A percentile compares a stretch with the other conserved stretches of the same genome.
These are phyloP conservation scores for Physaria fendleri DNA, from an alignment of 345 rosid species.

Conservation along the genomic window DNA sequence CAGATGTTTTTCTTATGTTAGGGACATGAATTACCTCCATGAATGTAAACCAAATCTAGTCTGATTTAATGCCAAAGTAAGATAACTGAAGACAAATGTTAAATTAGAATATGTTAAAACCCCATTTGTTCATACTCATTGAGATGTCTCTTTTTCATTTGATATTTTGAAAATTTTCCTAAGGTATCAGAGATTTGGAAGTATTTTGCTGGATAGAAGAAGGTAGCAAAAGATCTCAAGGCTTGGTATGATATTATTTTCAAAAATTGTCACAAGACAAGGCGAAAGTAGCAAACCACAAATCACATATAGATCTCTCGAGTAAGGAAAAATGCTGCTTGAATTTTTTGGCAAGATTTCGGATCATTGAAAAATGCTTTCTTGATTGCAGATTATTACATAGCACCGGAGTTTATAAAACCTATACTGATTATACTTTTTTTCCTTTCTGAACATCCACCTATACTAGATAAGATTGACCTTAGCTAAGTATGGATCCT, in stretches of 20 bases:
- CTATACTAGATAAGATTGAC: no score
- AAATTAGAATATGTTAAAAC: conserved; percentile 10
- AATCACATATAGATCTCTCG: conserved; percentile 37
- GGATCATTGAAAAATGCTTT: conserved; percentile 4
- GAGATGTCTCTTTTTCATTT: conserved; percentile 40
- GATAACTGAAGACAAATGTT: conserved; percentile 44
- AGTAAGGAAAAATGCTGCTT: conserved; percentile 48
- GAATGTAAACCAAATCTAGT: conserved; percentile 89
- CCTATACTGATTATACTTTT: no score
- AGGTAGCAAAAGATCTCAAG: conserved; percentile 78
- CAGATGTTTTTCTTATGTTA: conserved; percentile 10
- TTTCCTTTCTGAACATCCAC: no score
- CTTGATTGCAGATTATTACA: conserved; percentile 48
- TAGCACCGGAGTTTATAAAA: conserved; percentile 77
- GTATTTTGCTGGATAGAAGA: conserved; percentile 92
- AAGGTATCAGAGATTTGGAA: conserved; percentile 99
- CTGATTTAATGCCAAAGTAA: conserved; percentile 87
- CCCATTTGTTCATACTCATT: conserved; percentile 22
- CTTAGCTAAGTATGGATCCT: no score
- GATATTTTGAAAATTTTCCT: conserved; percentile 56
- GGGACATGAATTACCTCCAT: conserved; percentile 79
- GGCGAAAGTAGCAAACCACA: conserved; percentile 46
- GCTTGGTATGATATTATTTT: conserved; percentile 60
- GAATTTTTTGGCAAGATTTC: not conserved
- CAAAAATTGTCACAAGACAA: conserved; percentile 49